A percentile compares a stretch with the other conserved stretches of the same genome.
Conservation (phyloP, 192 early-diverging fungal species). For the Coemansia asiatica region DNA sequence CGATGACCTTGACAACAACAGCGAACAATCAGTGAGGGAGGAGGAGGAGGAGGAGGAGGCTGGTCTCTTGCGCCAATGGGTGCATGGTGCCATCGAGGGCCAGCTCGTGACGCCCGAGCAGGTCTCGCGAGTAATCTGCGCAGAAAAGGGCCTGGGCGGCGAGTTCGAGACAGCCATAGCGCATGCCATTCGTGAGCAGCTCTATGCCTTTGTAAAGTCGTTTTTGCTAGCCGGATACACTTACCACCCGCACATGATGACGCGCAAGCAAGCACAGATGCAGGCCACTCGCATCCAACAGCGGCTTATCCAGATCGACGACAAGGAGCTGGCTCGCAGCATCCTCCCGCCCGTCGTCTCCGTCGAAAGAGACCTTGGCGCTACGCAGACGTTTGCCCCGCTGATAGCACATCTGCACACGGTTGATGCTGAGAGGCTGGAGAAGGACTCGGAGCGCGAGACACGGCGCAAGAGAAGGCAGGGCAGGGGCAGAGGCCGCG, state of each 20-base stretch:
- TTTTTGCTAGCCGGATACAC: constrained; percentile 78
- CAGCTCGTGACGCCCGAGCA: constrained; percentile 66
- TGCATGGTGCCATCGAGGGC: constrained; percentile 26
- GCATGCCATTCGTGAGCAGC: constrained; percentile 92
- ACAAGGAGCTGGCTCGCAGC: constrained; percentile 70
- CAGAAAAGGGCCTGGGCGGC: constrained; percentile 74
- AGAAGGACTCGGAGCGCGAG: constrained; percentile 81
- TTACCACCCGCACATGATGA: constrained; percentile 67
- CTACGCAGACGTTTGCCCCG: constrained; percentile 62
- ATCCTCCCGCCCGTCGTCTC: constrained; percentile 66
- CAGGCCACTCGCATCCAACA: neutral
- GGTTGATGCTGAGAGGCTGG: constrained; percentile 76
- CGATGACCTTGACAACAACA: neutral
- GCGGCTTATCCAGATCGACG: constrained; percentile 51
- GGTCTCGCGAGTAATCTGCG: constrained; percentile 79
- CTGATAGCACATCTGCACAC: constrained; percentile 65
- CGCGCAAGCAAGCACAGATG: neutral
- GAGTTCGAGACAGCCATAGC: constrained; percentile 94
- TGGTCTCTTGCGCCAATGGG: constrained; percentile 25
- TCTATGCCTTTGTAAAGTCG: constrained; percentile 81
- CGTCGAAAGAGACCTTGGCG: constrained; percentile 54
- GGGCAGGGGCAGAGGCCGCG: constrained; percentile 61
- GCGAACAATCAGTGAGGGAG: too few relatives aligned
- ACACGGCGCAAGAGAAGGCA: constrained; percentile 82
- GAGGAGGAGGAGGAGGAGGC: neutral